Conservation (phyloP, 345 rosid genomes). For the Citrus unshiu region DNA sequence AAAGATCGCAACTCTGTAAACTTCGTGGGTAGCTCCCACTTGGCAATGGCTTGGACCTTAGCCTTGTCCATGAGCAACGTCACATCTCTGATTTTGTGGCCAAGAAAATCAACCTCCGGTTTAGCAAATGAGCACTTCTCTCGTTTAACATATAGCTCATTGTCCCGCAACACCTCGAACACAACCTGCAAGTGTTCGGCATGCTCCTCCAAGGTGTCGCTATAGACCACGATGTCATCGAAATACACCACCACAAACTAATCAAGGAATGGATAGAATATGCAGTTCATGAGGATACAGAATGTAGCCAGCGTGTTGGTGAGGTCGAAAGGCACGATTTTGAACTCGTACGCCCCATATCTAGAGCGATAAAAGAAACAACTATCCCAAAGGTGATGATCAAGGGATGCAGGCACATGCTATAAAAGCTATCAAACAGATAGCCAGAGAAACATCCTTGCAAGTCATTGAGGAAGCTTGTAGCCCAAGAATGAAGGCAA, state of each 20-base stretch:
- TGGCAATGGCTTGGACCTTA: not conserved
- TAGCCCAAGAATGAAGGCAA: no score
- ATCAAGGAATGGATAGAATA: no score
- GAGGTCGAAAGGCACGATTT: not conserved
- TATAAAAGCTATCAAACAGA: no score
- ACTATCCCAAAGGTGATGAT: no score
- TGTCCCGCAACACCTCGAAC: not conserved
- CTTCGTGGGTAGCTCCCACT: not conserved
- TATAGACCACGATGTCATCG: not conserved
- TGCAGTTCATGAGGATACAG: accelerated
- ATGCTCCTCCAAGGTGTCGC: not conserved
- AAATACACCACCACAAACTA: not conserved
- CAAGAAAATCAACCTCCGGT: not conserved
- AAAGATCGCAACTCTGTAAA: not conserved
- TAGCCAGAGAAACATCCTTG: no score
- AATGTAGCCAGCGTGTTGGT: no score
- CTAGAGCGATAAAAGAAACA: no score
- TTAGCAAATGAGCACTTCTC: not conserved
- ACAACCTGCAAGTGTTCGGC: accelerated
- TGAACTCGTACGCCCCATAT: not conserved
- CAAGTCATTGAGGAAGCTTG: no score
- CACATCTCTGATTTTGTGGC: not conserved
- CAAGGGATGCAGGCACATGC: no score
- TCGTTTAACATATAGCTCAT: no score
- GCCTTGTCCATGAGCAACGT: not conserved